phyloP scores from a whole-genome alignment of 2,329 filamentous ascomycete genomes.

The Hypomyces rosellus region DNA sequence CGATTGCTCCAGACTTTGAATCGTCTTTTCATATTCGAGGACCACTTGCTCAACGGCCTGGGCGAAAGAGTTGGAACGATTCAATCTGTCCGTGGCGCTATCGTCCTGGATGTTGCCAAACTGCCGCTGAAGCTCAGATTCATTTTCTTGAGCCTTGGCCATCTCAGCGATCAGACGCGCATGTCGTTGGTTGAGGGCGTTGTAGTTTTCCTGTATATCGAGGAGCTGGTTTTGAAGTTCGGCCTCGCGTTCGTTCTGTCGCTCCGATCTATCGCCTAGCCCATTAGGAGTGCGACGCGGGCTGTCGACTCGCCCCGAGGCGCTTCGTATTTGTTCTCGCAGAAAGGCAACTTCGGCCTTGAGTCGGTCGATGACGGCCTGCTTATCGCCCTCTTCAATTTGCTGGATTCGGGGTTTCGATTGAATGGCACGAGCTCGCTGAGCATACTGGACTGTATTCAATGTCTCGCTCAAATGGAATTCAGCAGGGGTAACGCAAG shows the following conservation, averaged over 20 bases:
- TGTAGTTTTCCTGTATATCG: conserved; percentile 93
- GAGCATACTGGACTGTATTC: conserved; percentile 96
- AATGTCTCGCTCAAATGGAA: conserved; percentile 97
- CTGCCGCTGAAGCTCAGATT: conserved; percentile 51
- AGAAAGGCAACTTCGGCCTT: conserved; percentile 92
- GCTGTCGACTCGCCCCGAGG: conserved; percentile 56
- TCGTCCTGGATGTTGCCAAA: conserved; percentile 60
- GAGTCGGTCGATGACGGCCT: conserved; percentile 85
- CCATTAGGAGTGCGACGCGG: conserved; percentile 46
- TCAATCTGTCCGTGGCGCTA: conserved; percentile 77
- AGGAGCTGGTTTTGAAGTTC: conserved; percentile 92
- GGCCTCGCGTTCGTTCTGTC: conserved; percentile 75
- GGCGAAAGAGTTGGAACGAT: conserved; percentile 92
- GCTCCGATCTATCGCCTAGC: conserved; percentile 66
- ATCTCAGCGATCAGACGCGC: conserved; percentile 94
- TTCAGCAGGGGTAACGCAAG: conserved; percentile 92
- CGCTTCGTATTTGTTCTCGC: conserved; percentile 83
- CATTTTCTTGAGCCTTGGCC: conserved; percentile 72
- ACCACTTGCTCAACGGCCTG: conserved; percentile 95
- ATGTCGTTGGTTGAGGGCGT: conserved; percentile 81
- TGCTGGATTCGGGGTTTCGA: conserved; percentile 96
- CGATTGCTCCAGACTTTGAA: conserved; percentile 86
- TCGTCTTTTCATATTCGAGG: conserved; percentile 97
- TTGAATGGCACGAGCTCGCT: conserved; percentile 91
- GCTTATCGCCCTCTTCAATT: conserved; percentile 86